Conservation (phyloP, 805 yeast species). For the Komagataella mondaviorum region DNA sequence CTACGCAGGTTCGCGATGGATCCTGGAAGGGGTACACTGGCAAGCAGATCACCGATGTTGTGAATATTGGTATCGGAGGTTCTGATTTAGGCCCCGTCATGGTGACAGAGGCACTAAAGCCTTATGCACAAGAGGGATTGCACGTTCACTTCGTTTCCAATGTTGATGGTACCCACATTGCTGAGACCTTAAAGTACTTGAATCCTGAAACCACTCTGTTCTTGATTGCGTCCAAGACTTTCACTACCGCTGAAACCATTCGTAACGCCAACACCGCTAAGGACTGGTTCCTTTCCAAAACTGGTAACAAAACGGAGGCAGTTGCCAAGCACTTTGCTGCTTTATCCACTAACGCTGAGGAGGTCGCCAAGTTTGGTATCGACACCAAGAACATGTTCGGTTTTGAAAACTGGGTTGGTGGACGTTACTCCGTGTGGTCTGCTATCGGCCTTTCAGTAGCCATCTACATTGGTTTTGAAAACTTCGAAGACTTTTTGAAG, state of each 20-base stretch:
- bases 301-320: constrained; percentile 51
- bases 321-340: constrained; percentile 98
- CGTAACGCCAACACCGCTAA: constrained; percentile 96
- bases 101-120: constrained; percentile 97
- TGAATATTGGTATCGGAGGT: constrained; percentile 98
- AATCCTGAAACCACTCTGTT: constrained; percentile 88
- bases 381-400: constrained; percentile 98
- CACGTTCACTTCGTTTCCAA: constrained; percentile 90
- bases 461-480: constrained; percentile 88
- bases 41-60: constrained; percentile 82
- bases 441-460: constrained; percentile 96
- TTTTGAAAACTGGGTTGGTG: constrained; percentile 98
- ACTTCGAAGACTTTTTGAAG: constrained; percentile 81
- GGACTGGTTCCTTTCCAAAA: constrained; percentile 69
- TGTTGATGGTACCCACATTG: constrained; percentile 96
- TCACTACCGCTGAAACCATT: constrained; percentile 96
- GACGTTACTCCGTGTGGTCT: constrained; percentile 99
- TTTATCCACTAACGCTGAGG: constrained; percentile 81
- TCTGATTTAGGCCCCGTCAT: constrained; percentile 98
- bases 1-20: constrained; percentile 83
- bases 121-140: constrained; percentile 64
- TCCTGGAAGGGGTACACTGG: constrained; percentile 97
- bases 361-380: constrained; percentile 91
- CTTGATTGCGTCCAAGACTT: constrained; percentile 91
- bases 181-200: constrained; percentile 70